Conservation (phyloP, 805 yeast genomes). For the Barnettozyma vustinii region DNA sequence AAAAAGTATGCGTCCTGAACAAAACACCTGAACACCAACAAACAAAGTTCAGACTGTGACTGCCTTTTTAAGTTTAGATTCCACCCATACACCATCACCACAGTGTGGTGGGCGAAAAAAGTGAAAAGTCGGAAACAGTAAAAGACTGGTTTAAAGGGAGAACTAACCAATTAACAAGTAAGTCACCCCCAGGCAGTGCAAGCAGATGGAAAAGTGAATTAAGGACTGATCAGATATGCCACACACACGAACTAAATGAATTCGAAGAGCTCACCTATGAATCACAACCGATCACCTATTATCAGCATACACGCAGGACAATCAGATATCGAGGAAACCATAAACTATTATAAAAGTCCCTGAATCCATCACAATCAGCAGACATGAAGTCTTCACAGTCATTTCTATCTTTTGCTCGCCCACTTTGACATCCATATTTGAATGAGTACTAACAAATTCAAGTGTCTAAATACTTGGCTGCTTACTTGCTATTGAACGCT, state of each 20-base stretch:
- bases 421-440: not conserved
- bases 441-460: conserved; percentile 15
- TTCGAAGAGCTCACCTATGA: not conserved
- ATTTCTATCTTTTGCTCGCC: not conserved
- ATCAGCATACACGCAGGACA: too few relatives aligned
- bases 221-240: not conserved
- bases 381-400: not conserved
- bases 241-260: not conserved
- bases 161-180: conserved; percentile 9
- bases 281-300: too few relatives aligned
- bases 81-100: conserved; percentile 6
- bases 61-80: not conserved
- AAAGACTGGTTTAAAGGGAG: not conserved
- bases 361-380: not conserved
- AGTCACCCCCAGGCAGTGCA: not conserved
- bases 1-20: not conserved
- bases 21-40: conserved; percentile 4
- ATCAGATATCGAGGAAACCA: too few relatives aligned
- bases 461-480: conserved; percentile 88
- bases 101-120: conserved; percentile 3
- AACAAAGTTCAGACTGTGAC: not conserved
- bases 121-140: conserved; percentile 8
- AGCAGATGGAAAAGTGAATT: not conserved
- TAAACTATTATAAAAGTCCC: not conserved
- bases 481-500: conserved; percentile 95